Percentiles rank a stretch among this genome's conserved stretches.
Evolutionary conservation across 345 rosid genomes (phyloP).

Genomic region (Salix caprea): DNA sequence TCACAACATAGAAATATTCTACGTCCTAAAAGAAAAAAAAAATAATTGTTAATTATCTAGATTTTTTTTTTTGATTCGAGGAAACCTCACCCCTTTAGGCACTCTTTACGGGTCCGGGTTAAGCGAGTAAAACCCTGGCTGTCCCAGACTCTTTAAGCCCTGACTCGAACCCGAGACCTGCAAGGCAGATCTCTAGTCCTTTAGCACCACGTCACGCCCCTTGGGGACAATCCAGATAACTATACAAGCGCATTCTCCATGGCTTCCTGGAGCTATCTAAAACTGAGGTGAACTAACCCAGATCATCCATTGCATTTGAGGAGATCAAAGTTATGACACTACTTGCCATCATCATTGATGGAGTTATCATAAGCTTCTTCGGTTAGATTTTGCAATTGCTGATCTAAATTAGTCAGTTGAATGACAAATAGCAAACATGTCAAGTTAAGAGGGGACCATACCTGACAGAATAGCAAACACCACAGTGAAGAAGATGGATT

Average conservation of each 20-base stretch:
- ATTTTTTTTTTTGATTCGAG: too few relatives aligned
- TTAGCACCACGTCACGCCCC: too few relatives aligned
- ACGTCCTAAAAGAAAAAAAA: neutral
- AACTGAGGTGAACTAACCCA: neutral
- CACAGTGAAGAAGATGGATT: constrained; percentile 61
- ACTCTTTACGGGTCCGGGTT: too few relatives aligned
- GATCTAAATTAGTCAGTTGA: neutral
- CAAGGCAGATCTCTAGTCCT: too few relatives aligned
- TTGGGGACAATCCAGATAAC: neutral
- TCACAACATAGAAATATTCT: neutral
- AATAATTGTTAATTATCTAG: too few relatives aligned
- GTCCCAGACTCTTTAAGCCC: too few relatives aligned
- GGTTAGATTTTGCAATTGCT: neutral
- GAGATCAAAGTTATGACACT: neutral
- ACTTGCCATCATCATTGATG: neutral
- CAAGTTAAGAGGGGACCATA: constrained; percentile 13
- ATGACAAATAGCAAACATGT: neutral
- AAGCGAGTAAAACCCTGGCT: too few relatives aligned
- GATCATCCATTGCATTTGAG: neutral
- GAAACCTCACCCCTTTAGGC: too few relatives aligned
- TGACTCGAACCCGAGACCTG: too few relatives aligned
- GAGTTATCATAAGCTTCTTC: neutral
- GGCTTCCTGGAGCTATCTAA: neutral
- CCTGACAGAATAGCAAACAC: constrained; percentile 42
- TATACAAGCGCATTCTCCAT: neutral